Evolutionary conservation across 2,329 filamentous ascomycete species (phyloP).

Genomic region (Trichothecium sympodiale): DNA sequence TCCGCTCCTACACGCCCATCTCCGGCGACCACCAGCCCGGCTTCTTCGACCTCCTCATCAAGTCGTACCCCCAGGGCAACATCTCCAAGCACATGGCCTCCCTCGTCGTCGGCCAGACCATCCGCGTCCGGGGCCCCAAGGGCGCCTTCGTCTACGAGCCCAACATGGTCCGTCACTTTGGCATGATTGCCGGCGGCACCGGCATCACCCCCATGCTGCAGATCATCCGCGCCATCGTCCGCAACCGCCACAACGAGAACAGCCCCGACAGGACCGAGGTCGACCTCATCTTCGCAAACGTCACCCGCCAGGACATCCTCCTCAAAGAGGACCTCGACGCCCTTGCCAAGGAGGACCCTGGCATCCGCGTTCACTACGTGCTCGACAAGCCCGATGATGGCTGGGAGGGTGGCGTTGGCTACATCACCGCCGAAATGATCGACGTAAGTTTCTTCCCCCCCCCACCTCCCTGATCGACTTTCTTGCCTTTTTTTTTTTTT

Average conservation of each 20-base stretch:
- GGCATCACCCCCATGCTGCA: constrained; percentile 99
- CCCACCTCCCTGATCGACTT: background rate
- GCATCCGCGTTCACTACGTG: constrained; percentile 86
- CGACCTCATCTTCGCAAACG: constrained; percentile 94
- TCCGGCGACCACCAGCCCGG: constrained; percentile 81
- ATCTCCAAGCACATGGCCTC: constrained; percentile 88
- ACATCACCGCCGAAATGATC: constrained; percentile 93
- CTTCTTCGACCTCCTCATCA: constrained; percentile 93
- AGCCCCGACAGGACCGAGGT: constrained; percentile 83
- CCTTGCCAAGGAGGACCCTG: constrained; percentile 63
- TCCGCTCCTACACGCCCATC: constrained; percentile 87
- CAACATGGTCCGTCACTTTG: constrained; percentile 93
- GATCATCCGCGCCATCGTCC: constrained; percentile 81
- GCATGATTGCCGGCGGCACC: constrained; percentile 96
- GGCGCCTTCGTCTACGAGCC: constrained; percentile 95
- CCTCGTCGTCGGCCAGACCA: constrained; percentile 71
- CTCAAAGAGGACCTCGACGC: constrained; percentile 84
- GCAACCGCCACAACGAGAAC: constrained; percentile 68
- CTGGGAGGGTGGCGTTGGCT: constrained; percentile 89
- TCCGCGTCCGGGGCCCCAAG: constrained; percentile 90
- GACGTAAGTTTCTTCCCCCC: constrained; percentile 46
- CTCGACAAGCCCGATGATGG: constrained; percentile 88
- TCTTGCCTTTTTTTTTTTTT: background rate
- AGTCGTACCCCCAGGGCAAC: constrained; percentile 94
- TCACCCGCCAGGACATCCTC: constrained; percentile 84